Conservation (phyloP, 2,329 filamentous ascomycete genomes). For the Sarocladium strictum region DNA sequence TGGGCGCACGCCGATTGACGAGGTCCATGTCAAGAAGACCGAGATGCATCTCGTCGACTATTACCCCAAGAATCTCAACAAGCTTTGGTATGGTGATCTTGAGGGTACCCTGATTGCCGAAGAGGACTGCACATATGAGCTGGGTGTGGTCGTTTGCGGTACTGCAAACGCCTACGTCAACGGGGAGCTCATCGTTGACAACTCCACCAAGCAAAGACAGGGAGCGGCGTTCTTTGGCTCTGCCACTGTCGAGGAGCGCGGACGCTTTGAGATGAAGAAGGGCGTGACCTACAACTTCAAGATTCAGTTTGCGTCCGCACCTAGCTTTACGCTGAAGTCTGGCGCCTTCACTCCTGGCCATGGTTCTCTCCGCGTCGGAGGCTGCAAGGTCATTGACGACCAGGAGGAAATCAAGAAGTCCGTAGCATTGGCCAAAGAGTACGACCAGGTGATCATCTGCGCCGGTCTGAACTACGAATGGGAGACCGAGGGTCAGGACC, state of each 20-base stretch:
- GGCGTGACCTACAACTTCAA: conserved; percentile 53
- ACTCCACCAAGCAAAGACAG: conserved; percentile 55
- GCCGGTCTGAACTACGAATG: conserved; percentile 75
- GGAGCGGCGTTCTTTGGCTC: conserved; percentile 61
- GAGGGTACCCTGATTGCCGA: conserved; percentile 56
- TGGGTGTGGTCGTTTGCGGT: conserved; percentile 60
- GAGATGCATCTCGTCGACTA: conserved; percentile 46
- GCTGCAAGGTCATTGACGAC: conserved; percentile 50
- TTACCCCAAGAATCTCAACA: conserved; percentile 45
- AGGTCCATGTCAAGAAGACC: conserved; percentile 40
- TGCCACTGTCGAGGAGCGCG: conserved; percentile 58
- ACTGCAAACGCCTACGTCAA: conserved; percentile 61
- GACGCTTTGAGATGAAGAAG: conserved; percentile 49
- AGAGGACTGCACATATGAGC: conserved; percentile 55
- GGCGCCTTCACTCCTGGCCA: conserved; percentile 47
- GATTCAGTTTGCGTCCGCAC: conserved; percentile 54
- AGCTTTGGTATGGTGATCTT: conserved; percentile 54
- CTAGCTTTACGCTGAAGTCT: conserved; percentile 48
- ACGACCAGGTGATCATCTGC: conserved; percentile 73
- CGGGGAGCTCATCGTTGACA: conserved; percentile 57
- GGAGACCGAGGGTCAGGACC: conserved; percentile 75
- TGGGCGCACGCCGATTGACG: conserved; percentile 44
- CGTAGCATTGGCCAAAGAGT: conserved; percentile 59
- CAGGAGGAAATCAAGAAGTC: conserved; percentile 59
- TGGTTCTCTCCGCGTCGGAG: conserved; percentile 58